These are phyloP conservation scores for Nothopassalora personata DNA, from an alignment of 2,329 filamentous ascomycete species.

Conservation along the genomic window DNA sequence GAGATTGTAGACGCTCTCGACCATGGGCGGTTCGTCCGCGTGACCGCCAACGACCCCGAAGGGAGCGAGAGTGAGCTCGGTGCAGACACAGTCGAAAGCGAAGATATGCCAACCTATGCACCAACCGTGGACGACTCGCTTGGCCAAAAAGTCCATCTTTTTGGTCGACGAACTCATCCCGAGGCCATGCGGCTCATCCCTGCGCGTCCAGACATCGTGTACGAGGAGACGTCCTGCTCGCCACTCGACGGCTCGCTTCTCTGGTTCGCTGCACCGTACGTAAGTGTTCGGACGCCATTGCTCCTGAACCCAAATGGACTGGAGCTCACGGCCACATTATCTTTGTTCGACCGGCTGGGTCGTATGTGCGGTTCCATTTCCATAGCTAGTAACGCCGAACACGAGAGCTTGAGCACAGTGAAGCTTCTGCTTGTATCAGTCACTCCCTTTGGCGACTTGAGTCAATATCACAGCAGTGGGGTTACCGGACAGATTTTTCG, in stretches of 20 bases:
- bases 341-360: background rate
- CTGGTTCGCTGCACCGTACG: background rate
- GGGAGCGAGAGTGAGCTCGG: background rate
- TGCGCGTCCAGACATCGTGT: background rate
- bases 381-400: background rate
- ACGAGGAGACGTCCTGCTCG: background rate
- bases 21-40: background rate
- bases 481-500: background rate
- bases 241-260: background rate
- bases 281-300: background rate
- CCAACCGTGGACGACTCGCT: background rate
- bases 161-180: background rate
- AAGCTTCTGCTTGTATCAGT: background rate
- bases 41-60: background rate
- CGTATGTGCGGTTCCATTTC: background rate
- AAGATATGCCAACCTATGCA: background rate
- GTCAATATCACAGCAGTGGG: background rate
- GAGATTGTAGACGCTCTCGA: background rate
- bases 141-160: background rate
- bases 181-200: background rate
- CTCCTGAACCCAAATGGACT: background rate
- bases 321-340: background rate
- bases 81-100: background rate
- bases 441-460: background rate
- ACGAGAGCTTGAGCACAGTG: background rate